A percentile compares a stretch with the other conserved stretches of the same genome.
Conservation (phyloP, 2,329 filamentous ascomycete genomes). For the Aspergillus pseudonomiae region DNA sequence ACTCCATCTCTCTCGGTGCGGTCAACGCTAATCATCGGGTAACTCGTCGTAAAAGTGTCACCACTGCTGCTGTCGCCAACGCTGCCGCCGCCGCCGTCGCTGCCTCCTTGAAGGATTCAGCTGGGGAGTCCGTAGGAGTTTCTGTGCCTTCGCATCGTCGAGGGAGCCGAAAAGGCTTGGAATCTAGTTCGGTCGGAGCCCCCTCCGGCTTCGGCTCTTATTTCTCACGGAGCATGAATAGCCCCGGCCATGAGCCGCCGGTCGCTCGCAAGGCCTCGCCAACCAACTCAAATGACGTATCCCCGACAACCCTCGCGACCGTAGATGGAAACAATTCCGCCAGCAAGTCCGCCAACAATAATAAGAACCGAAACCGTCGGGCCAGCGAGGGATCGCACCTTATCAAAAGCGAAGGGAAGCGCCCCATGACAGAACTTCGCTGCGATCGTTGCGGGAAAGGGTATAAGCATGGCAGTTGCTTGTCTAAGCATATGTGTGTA, state of each 20-base stretch:
- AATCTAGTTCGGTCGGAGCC: conserved; percentile 62
- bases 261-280: conserved; percentile 45
- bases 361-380: conserved; percentile 60
- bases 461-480: conserved; percentile 99
- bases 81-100: conserved; percentile 65
- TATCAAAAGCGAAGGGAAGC: conserved; percentile 76
- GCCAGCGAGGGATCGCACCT: conserved; percentile 87
- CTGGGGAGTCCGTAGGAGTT: conserved; percentile 62
- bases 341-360: conserved; percentile 50
- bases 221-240: conserved; percentile 44
- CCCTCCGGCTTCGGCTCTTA: conserved; percentile 46
- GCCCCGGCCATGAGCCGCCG: conserved; percentile 35
- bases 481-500: conserved; percentile 99
- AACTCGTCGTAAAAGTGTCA: conserved; percentile 90
- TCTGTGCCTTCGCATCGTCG: conserved; percentile 62
- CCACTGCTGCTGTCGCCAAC: conserved; percentile 71
- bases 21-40: conserved; percentile 83
- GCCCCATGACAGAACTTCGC: conserved; percentile 81
- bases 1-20: conserved; percentile 76
- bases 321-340: conserved; percentile 54
- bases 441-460: conserved; percentile 99
- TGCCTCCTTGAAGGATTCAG: conserved; percentile 68
- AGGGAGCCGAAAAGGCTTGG: conserved; percentile 55
- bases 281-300: conserved; percentile 30
- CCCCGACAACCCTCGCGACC: conserved; percentile 23